phyloP scores from a whole-genome alignment of 129 eudicot genomes.

The Helianthus tuberosus region DNA sequence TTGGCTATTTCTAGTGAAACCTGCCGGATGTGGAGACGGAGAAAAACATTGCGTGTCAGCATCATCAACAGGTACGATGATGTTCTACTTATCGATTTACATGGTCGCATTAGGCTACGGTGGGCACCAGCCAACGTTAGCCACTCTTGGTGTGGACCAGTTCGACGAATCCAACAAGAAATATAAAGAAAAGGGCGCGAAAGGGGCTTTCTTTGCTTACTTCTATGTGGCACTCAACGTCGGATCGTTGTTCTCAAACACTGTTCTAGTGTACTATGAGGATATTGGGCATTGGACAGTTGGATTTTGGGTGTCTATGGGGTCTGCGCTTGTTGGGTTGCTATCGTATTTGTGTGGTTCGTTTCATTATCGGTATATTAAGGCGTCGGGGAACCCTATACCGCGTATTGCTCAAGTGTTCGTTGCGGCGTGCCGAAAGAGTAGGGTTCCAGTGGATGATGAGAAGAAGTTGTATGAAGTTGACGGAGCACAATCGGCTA shows the following conservation, averaged over 20 bases:
- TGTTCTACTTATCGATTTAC: constrained; percentile 76
- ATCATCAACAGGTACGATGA: constrained; percentile 35
- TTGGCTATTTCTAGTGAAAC: constrained; percentile 63
- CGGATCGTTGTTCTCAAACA: constrained; percentile 84
- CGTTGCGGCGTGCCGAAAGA: constrained; percentile 60
- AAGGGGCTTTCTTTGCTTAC: constrained; percentile 65
- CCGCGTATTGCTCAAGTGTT: constrained; percentile 83
- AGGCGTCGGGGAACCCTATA: constrained; percentile 78
- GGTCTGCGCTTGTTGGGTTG: constrained; percentile 54
- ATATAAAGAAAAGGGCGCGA: constrained; percentile 35
- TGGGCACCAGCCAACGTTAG: constrained; percentile 88
- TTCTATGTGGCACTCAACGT: constrained; percentile 81
- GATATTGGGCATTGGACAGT: constrained; percentile 76
- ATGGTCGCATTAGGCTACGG: constrained; percentile 90
- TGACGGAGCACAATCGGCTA: constrained; percentile 65
- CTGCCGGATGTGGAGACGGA: constrained; percentile 78
- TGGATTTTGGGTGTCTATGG: constrained; percentile 76
- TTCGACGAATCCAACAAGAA: constrained; percentile 58
- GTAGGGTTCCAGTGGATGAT: constrained; percentile 29
- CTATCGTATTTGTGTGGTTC: constrained; percentile 50
- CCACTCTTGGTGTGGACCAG: constrained; percentile 89
- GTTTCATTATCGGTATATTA: constrained; percentile 53
- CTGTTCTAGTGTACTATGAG: constrained; percentile 74
- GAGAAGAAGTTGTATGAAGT: constrained; percentile 58
- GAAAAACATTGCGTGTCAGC: constrained; percentile 42